Conservation (phyloP, 495 filamentous ascomycete genomes). For the Ascodesmis nigricans region DNA sequence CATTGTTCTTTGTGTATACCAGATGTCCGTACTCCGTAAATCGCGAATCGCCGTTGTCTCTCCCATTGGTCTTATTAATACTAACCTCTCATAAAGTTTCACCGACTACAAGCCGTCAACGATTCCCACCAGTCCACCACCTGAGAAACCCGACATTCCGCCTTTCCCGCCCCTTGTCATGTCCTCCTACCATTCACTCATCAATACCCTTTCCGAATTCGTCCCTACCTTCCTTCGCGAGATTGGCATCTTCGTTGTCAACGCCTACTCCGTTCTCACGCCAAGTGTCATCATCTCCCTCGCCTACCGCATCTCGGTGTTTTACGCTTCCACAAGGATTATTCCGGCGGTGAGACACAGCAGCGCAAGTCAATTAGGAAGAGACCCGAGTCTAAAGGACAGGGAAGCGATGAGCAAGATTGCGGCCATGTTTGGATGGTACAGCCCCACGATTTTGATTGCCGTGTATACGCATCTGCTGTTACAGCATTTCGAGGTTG, state of each 20-base stretch:
- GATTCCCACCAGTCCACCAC: conserved; percentile 27
- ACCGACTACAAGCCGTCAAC: conserved; percentile 80
- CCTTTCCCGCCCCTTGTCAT: conserved; percentile 91
- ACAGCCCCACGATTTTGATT: conserved; percentile 77
- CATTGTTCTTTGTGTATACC: conserved; percentile 88
- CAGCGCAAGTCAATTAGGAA: conserved; percentile 56
- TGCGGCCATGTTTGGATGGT: conserved; percentile 67
- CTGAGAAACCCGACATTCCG: conserved; percentile 57
- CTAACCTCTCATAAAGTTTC: conserved; percentile 30
- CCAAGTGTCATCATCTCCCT: conserved; percentile 87
- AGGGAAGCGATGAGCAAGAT: conserved; percentile 58
- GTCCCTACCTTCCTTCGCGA: conserved; percentile 69
- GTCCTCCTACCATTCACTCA: conserved; percentile 85
- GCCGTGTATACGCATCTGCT: conserved; percentile 91
- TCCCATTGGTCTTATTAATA: too few species aligned
- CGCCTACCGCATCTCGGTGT: conserved; percentile 73
- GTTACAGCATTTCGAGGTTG: conserved; percentile 76
- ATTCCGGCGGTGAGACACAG: conserved; percentile 79
- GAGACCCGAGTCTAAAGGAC: conserved; percentile 68
- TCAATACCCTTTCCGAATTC: conserved; percentile 53
- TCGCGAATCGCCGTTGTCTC: neutral
- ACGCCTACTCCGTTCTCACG: conserved; percentile 79
- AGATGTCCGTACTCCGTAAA: conserved; percentile 32
- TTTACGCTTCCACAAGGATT: conserved; percentile 88
- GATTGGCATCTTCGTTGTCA: conserved; percentile 64